Base-by-base conservation (phyloP, 495 filamentous ascomycete genomes). In the Hypomontagnella submonticulosa region DNA sequence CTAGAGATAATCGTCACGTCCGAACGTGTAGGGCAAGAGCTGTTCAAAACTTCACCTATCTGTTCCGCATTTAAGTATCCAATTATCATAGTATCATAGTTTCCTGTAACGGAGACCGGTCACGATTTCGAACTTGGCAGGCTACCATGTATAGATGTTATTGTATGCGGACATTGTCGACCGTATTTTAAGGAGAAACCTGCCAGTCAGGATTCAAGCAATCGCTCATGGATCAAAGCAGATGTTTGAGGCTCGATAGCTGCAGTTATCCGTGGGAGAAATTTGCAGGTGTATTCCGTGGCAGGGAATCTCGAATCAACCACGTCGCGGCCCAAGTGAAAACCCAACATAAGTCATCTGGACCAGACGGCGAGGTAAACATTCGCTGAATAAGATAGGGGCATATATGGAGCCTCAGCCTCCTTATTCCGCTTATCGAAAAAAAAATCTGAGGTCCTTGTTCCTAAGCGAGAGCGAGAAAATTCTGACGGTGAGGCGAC, bases 31-130 rank as follows among this genome's bases (percentile, higher is more conserved):
- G n/a, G 27, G 52, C 34, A 54, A 44, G 46, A 41, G 5, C 18
- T 53, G 10, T 42, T 53, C 34, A 53, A 58, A 55, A 43, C 19
- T 51, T 27, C 16, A 66, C 56, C 60, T 66, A 60, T 37, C 34
- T 27, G 23, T 3, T 3, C 23, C 6, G 23, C n/a, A n/a, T n/a
- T n/a, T n/a, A n/a, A n/a, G n/a, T n/a, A n/a, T n/a, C n/a, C n/a
- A n/a, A n/a, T n/a, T 44, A 18, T 40, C 27, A 23, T 44, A 42
- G 30, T 33, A 36, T 33, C 27, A 7, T 36, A 3, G 13, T 36
- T 20, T 32, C 43, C 33, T 47, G 34, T 46, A 49, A 66, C 36
- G 23, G 10, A 36, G 27, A 30, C 47, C 16, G 30, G n/a, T 42
- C 19, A 48, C 19, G 15, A n/a, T 18, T n/a, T 27, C 10, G 44